These are phyloP conservation scores for Candida nonsorbophila DNA, from an alignment of 805 yeast species.

Conservation along the genomic window DNA sequence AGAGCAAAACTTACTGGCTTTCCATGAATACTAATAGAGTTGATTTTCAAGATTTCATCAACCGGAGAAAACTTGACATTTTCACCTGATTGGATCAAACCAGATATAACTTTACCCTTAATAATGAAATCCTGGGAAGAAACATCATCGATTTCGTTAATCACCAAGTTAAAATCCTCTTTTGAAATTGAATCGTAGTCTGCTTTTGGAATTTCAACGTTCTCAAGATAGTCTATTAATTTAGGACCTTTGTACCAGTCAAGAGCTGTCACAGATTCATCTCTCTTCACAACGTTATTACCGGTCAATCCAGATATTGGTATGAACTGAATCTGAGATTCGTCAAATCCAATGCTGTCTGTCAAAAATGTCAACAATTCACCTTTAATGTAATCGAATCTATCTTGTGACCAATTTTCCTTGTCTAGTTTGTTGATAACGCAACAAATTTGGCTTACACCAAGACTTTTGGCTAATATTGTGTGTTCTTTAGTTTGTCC, in stretches of 20 bases:
- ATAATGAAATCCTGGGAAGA: constrained; percentile 47
- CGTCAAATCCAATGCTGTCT: constrained; percentile 46
- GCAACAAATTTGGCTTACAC: constrained; percentile 55
- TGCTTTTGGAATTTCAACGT: constrained; percentile 15
- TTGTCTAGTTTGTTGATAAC: constrained; percentile 71
- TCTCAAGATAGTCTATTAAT: constrained; percentile 36
- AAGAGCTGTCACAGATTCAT: constrained; percentile 21
- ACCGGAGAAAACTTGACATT: constrained; percentile 54
- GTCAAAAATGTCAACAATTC: constrained; percentile 48
- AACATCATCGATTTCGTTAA: constrained; percentile 54
- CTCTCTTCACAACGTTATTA: constrained; percentile 51
- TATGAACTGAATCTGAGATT: constrained; percentile 42
- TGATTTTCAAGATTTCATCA: constrained; percentile 38
- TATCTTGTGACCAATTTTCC: constrained; percentile 48
- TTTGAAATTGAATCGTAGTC: constrained; percentile 15
- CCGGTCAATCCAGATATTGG: constrained; percentile 73
- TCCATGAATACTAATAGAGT: constrained; percentile 26
- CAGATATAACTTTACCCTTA: constrained; percentile 64
- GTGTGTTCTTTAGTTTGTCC: constrained; percentile 83
- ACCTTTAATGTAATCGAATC: constrained; percentile 47
- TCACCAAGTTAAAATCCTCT: constrained; percentile 51
- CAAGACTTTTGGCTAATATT: constrained; percentile 59
- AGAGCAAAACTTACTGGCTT: constrained; percentile 44
- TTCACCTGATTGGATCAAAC: constrained; percentile 69
- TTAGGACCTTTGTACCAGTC: constrained; percentile 47